These are phyloP conservation scores for Metschnikowia baotianmanensis DNA, from an alignment of 805 yeast species.

Conservation along the genomic window DNA sequence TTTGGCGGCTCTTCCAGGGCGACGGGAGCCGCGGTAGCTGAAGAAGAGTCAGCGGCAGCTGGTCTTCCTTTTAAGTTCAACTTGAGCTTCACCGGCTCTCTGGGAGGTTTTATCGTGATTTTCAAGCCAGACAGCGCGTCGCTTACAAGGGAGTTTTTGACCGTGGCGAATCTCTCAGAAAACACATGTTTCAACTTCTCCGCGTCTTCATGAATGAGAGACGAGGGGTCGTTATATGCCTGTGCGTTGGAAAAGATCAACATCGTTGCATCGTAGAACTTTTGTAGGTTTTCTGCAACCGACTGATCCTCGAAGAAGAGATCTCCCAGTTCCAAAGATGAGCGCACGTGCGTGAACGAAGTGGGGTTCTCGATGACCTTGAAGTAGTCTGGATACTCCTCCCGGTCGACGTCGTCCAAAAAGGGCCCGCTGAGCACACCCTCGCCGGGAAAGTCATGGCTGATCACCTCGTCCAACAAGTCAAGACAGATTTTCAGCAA, in stretches of 20 bases:
- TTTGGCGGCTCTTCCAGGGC: slow-evolving; percentile 18
- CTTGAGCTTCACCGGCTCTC: slow-evolving; percentile 27
- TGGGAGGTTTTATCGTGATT: slow-evolving; percentile 26
- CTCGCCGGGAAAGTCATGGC: slow-evolving; percentile 46
- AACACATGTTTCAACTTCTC: slow-evolving; percentile 54
- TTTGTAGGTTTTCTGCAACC: slow-evolving; percentile 48
- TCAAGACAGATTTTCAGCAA: slow-evolving; percentile 15
- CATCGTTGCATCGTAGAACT: slow-evolving; percentile 55
- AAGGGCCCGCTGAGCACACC: slow-evolving; percentile 67
- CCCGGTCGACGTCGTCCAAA: slow-evolving; percentile 66
- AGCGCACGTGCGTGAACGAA: slow-evolving; percentile 59
- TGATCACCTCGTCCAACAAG: slow-evolving; percentile 40
- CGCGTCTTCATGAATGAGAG: slow-evolving; percentile 73
- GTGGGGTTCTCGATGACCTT: slow-evolving; percentile 70
- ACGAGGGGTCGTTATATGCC: slow-evolving; percentile 68
- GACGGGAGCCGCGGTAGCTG: background rate
- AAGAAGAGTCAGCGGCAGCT: slow-evolving; percentile 8
- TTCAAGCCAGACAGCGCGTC: slow-evolving; percentile 23
- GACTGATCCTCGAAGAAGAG: slow-evolving; percentile 28
- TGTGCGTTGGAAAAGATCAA: slow-evolving; percentile 79
- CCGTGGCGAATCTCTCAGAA: slow-evolving; percentile 35
- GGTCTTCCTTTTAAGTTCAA: slow-evolving; percentile 25
- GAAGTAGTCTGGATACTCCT: slow-evolving; percentile 79
- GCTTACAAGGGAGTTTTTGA: slow-evolving; percentile 24
- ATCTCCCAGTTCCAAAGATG: slow-evolving; percentile 49